A percentile compares a stretch with the other conserved stretches of the same genome.
Conservation (phyloP, 2,329 filamentous ascomycete genomes). For the Exophiala lecanii-corni region DNA sequence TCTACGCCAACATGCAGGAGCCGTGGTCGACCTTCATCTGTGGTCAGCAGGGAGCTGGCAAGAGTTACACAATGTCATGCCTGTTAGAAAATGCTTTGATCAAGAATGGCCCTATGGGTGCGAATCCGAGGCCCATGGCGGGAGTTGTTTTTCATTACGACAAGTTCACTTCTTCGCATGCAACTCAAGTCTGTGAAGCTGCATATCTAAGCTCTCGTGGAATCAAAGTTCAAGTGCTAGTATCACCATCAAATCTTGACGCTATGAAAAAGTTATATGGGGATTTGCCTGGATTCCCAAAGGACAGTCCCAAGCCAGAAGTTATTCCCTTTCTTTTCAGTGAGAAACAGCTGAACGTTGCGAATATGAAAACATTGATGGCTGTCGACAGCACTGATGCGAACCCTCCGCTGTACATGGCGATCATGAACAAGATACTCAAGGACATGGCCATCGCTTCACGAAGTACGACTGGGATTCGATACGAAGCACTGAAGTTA, state of each 20-base stretch:
- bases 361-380: constrained; percentile 53
- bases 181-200: constrained; percentile 48
- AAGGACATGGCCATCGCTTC: constrained; percentile 45
- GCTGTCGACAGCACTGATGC: constrained; percentile 40
- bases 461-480: constrained; percentile 34
- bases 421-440: constrained; percentile 44
- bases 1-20: constrained; percentile 45
- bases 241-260: constrained; percentile 45
- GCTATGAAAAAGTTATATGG: constrained; percentile 41
- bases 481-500: constrained; percentile 42
- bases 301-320: constrained; percentile 33
- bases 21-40: constrained; percentile 60
- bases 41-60: constrained; percentile 58
- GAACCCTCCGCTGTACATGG: constrained; percentile 48
- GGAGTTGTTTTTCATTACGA: constrained; percentile 64
- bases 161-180: constrained; percentile 43
- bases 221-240: constrained; percentile 48
- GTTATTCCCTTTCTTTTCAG: constrained; percentile 45
- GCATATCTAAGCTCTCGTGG: constrained; percentile 47
- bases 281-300: constrained; percentile 31
- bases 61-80: constrained; percentile 56
- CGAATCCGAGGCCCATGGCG: constrained; percentile 46
- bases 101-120: background rate
- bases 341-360: constrained; percentile 46
- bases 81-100: constrained; percentile 46